Evolutionary conservation across 805 yeast genomes (phyloP), one percentile per base, ranked within the genome.

Genomic region (Wickerhamomyces canadensis): DNA sequence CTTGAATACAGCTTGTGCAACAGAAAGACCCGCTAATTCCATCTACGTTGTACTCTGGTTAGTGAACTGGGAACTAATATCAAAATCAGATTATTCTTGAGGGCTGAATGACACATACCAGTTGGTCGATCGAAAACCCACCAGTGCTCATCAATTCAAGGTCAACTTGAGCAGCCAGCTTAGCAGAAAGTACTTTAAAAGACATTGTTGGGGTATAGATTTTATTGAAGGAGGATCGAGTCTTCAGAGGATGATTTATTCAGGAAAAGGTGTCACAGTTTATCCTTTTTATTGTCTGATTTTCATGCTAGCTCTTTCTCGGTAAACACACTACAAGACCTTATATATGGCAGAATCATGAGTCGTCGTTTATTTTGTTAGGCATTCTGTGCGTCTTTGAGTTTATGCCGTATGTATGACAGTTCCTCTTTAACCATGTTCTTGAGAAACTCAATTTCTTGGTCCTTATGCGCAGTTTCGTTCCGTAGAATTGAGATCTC

Each of bases 1-100:
- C 34, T 68, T 72, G 52, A 75, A 78, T 3, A 89, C 72, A 1
- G 95, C 85, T 51, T 87, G 85, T 5, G 98, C 97, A 9, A 91
- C 97, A 2, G 96, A 78, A 21, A 89, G 69, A 0, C 98, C 98
- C 0, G 98, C 98, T 30, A 93, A 68, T 61, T 93, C 98, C 98
- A 93, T 93, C 64, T 72, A 35, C 8, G n/a, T n/a, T n/a, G n/a
- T n/a, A n/a, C n/a, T n/a, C n/a, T n/a, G n/a, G n/a, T n/a, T n/a
- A n/a, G n/a, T n/a, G n/a, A n/a, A n/a, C n/a, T n/a, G n/a, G n/a
- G n/a, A n/a, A n/a, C n/a, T n/a, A n/a, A n/a, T n/a, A n/a, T n/a
- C n/a, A n/a, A n/a, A n/a, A n/a, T n/a, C n/a, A n/a, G n/a, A n/a
- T n/a, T n/a, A n/a, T n/a, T n/a, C n/a, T n/a, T n/a, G n/a, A n/a